A percentile compares a stretch with the other conserved stretches of the same genome.
Evolutionary conservation across 192 early-diverging fungal genomes (phyloP).

Genomic region (Podila clonocystis): DNA sequence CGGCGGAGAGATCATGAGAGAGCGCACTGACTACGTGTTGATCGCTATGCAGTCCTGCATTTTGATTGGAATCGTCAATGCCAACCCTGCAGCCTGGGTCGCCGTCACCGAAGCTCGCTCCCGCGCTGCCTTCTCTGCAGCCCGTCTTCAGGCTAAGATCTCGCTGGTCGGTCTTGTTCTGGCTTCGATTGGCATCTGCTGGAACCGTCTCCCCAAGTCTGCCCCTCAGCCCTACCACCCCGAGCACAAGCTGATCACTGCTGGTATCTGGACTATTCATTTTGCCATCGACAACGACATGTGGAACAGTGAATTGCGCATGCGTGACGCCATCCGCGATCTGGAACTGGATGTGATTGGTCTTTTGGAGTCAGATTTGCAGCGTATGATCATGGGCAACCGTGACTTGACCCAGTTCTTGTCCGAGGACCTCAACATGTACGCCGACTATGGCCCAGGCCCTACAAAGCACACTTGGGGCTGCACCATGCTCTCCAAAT

Average conservation of each 20-base stretch:
- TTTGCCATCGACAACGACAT: slow-evolving; percentile 89
- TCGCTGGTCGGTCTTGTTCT: slow-evolving; percentile 50
- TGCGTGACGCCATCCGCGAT: slow-evolving; percentile 79
- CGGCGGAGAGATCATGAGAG: slow-evolving; percentile 74
- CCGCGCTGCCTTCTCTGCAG: slow-evolving; percentile 17
- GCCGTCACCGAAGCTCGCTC: slow-evolving; percentile 15
- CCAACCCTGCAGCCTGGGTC: slow-evolving; percentile 34
- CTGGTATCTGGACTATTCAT: slow-evolving; percentile 88
- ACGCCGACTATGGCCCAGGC: slow-evolving; percentile 86
- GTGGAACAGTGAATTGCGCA: slow-evolving; percentile 80
- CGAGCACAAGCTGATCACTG: slow-evolving; percentile 74
- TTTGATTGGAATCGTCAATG: slow-evolving; percentile 64
- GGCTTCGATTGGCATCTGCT: slow-evolving; percentile 23
- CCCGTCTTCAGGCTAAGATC: slow-evolving; percentile 54
- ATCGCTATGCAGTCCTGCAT: slow-evolving; percentile 66
- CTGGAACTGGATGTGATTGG: slow-evolving; percentile 84
- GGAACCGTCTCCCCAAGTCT: slow-evolving; percentile 56
- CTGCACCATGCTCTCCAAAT: slow-evolving; percentile 85
- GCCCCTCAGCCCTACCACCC: slow-evolving; percentile 68
- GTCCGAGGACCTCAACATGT: slow-evolving; percentile 78
- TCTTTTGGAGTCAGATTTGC: slow-evolving; percentile 80
- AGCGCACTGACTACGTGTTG: slow-evolving; percentile 79
- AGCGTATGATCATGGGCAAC: slow-evolving; percentile 87
- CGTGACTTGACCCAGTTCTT: slow-evolving; percentile 84
- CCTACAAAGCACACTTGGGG: slow-evolving; percentile 91